Evolutionary conservation across 495 filamentous ascomycete genomes (phyloP), one percentile per base, ranked within the genome.

Genomic region (Penicillium bialowiezense): DNA sequence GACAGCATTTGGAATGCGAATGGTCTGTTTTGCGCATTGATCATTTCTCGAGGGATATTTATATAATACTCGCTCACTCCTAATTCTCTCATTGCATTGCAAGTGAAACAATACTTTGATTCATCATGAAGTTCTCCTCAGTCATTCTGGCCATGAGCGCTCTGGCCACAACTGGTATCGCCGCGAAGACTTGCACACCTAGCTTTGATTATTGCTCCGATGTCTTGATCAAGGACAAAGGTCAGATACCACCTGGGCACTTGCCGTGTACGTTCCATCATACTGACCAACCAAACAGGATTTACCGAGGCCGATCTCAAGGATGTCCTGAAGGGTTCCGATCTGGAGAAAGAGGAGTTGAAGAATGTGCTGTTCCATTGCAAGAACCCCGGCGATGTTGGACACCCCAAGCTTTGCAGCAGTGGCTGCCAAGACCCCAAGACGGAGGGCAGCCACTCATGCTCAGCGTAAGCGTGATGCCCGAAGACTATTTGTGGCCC

Each of bases 181-280:
- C 67, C 3, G 50, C 60, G 13, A 72, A 68, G 51, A 55, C 62
- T 8, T 72, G 69, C 48, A 68, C 64, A 0, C 69, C 69, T 9
- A 72, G 69, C 49, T 72, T 72, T 43, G 69, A 72, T 38, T 72
- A 71, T 49, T 72, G 69, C 51, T 61, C 67, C 5, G 55, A 59
- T 29, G 48, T 59, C 23, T 51, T 72, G 14, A 58, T 67, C 28
- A 56, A 60, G 12, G 57, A 56, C 3, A 69, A 72, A 31, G 69
- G 69, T 72, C 44, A 3, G 23, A 26, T n/a, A 36, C n/a, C 5
- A 9, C 33, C n/a, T 26, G 2, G 9, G n/a, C 7, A 4, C 2
- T 14, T 2, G n/a, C 8, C 35, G n/a, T 5, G 14, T 24, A 17
- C 28, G 10, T 28, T 42, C 14, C 32, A 7, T 2, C 8, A 12